A percentile compares a stretch with the other conserved stretches of the same genome.
Evolutionary conservation across 2,329 filamentous ascomycete species (phyloP).

Genomic region (Hysterium pulicare): DNA sequence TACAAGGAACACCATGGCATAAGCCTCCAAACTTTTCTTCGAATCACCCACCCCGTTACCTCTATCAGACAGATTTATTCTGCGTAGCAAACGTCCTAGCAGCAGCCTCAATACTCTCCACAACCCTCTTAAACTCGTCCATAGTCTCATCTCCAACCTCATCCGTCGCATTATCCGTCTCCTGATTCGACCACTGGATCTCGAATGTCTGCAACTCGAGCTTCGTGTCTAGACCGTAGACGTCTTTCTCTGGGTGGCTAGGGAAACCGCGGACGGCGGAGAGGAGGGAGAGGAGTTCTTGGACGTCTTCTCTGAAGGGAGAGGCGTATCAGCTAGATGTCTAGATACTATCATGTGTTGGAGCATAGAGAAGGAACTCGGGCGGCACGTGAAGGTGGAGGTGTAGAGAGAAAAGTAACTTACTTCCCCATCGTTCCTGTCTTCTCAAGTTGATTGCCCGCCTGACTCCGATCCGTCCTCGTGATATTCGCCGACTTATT

Average conservation of each 20-base stretch:
- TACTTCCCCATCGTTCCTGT: conserved; percentile 34
- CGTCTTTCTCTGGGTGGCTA: conserved; percentile 34
- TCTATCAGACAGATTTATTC: conserved; percentile 35
- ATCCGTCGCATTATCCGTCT: conserved; percentile 34
- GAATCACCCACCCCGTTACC: no score
- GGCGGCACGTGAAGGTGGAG: not conserved
- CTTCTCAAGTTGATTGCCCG: conserved; percentile 34
- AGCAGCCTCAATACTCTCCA: conserved; percentile 42
- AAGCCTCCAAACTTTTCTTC: no score
- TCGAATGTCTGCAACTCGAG: conserved; percentile 43
- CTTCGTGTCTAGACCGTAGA: conserved; percentile 39
- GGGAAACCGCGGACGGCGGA: conserved; percentile 40
- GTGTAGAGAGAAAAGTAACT: not conserved
- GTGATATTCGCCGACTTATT: conserved; percentile 39
- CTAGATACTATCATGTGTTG: no score
- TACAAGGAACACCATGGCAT: no score
- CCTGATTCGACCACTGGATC: conserved; percentile 42
- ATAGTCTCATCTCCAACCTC: conserved; percentile 41
- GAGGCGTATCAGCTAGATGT: no score
- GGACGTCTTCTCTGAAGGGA: conserved; percentile 36
- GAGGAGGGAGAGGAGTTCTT: conserved; percentile 39
- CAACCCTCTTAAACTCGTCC: conserved; percentile 42
- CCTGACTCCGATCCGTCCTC: conserved; percentile 28
- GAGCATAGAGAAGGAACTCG: no score
- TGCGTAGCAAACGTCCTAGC: conserved; percentile 41